Evolutionary conservation across 345 rosid genomes (phyloP).

Genomic region (Heritiera littoralis): DNA sequence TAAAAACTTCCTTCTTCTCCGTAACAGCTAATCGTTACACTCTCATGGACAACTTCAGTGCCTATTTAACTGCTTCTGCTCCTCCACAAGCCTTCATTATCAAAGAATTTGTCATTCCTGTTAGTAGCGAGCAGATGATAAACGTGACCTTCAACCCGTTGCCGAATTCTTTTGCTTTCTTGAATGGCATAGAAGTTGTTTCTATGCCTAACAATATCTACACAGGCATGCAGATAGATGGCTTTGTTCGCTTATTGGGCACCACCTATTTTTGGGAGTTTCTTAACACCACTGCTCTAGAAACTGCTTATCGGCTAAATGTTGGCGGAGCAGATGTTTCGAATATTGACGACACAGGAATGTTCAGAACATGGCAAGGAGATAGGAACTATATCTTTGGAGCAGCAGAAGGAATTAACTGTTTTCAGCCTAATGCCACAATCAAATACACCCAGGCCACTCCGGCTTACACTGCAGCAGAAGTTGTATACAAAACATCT

Average conservation of each 20-base stretch:
- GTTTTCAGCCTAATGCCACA: accelerated
- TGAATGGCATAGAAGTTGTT: too few relatives aligned
- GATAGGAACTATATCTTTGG: slow-evolving; percentile 5
- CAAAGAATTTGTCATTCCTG: too few relatives aligned
- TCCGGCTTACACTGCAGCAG: background rate
- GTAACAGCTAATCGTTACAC: too few relatives aligned
- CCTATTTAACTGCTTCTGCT: too few relatives aligned
- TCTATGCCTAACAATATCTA: background rate
- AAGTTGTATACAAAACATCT: too few relatives aligned
- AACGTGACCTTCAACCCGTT: too few relatives aligned
- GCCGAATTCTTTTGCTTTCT: too few relatives aligned
- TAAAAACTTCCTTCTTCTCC: too few relatives aligned
- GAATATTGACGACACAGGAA: background rate
- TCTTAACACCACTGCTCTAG: slow-evolving; percentile 26
- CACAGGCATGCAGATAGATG: slow-evolving; percentile 2
- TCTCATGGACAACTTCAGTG: too few relatives aligned
- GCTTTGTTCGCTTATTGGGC: background rate
- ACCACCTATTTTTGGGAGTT: background rate
- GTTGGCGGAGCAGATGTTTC: slow-evolving; percentile 10
- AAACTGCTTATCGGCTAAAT: slow-evolving; percentile 35
- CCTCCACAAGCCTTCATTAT: too few relatives aligned
- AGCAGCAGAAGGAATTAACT: background rate
- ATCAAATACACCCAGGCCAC: background rate
- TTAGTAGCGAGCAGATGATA: too few relatives aligned
- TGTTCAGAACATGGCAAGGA: slow-evolving; percentile 36